Conservation (phyloP, 2,329 filamentous ascomycete species). For the Hirsutella rhossiliensis region DNA sequence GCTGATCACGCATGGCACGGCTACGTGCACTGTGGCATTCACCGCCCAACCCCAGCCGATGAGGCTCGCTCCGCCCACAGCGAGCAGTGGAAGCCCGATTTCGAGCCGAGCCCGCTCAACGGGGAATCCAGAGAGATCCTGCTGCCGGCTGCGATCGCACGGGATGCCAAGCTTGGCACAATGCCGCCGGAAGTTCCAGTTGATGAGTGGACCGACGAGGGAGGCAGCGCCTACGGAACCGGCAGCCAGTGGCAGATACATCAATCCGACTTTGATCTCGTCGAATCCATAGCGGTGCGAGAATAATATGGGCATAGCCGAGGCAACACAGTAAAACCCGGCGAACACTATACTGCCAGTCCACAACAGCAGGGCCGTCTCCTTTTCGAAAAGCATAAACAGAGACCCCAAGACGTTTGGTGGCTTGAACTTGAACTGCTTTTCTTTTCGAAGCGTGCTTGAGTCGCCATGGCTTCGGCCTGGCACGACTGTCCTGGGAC, state of each 20-base stretch:
- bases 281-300: constrained; percentile 44
- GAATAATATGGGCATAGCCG: constrained; percentile 32
- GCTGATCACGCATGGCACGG: constrained; percentile 33
- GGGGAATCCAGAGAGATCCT: constrained; percentile 34
- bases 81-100: constrained; percentile 36
- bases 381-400: constrained; percentile 26
- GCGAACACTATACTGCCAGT: constrained; percentile 33
- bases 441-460: constrained; percentile 6
- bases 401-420: constrained; percentile 30
- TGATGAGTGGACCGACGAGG: constrained; percentile 42
- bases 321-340: constrained; percentile 35
- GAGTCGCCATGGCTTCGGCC: constrained; percentile 5
- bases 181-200: constrained; percentile 55
- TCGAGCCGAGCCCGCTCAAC: constrained; percentile 39
- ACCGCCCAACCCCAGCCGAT: constrained; percentile 41
- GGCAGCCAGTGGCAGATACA: constrained; percentile 37
- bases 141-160: constrained; percentile 39
- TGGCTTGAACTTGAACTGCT: constrained; percentile 21
- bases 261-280: constrained; percentile 40
- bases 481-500: neutral
- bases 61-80: constrained; percentile 33
- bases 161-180: constrained; percentile 39
- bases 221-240: constrained; percentile 35
- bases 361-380: constrained; percentile 30
- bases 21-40: constrained; percentile 26